These are phyloP conservation scores for Garcia nutans DNA, from an alignment of 345 rosid genomes.

Conservation along the genomic window DNA sequence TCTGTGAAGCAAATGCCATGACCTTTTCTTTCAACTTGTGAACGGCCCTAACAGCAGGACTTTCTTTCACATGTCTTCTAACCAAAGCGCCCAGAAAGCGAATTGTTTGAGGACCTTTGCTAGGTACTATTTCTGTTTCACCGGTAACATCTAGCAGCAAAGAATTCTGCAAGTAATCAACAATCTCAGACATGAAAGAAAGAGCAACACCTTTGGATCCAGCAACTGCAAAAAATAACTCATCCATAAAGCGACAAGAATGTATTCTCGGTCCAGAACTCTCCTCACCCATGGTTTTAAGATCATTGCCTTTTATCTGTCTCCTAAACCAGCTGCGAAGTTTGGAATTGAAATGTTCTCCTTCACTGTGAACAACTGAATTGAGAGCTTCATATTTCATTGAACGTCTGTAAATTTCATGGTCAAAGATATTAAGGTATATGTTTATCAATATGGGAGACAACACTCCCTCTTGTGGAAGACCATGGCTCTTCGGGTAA, in stretches of 20 bases:
- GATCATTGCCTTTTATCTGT: constrained; percentile 56
- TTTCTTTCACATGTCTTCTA: constrained; percentile 54
- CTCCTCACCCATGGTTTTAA: constrained; percentile 21
- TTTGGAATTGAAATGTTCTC: constrained; percentile 45
- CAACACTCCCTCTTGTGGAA: constrained; percentile 89
- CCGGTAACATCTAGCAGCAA: constrained; percentile 52
- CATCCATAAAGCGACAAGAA: constrained; percentile 83
- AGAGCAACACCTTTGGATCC: constrained; percentile 62
- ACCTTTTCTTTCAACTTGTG: constrained; percentile 92
- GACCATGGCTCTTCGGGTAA: constrained; percentile 91
- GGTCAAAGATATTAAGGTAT: constrained; percentile 72
- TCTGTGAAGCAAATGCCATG: constrained; percentile 59
- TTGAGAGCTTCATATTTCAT: constrained; percentile 77
- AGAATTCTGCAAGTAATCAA: constrained; percentile 44
- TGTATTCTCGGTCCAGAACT: constrained; percentile 46
- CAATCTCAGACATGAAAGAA: constrained; percentile 52
- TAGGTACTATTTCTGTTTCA: constrained; percentile 43
- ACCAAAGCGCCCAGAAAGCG: constrained; percentile 66
- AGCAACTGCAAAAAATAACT: constrained; percentile 67
- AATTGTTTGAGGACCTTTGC: constrained; percentile 50
- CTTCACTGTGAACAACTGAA: constrained; percentile 30
- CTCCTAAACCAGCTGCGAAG: constrained; percentile 81
- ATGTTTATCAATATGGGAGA: constrained; percentile 78
- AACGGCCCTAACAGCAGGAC: constrained; percentile 62
- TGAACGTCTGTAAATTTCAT: constrained; percentile 63